A percentile compares a stretch with the other conserved stretches of the same genome.
These are phyloP conservation scores for Penstemon eatonii DNA, from an alignment of 257 asterid species.

Conservation along the genomic window DNA sequence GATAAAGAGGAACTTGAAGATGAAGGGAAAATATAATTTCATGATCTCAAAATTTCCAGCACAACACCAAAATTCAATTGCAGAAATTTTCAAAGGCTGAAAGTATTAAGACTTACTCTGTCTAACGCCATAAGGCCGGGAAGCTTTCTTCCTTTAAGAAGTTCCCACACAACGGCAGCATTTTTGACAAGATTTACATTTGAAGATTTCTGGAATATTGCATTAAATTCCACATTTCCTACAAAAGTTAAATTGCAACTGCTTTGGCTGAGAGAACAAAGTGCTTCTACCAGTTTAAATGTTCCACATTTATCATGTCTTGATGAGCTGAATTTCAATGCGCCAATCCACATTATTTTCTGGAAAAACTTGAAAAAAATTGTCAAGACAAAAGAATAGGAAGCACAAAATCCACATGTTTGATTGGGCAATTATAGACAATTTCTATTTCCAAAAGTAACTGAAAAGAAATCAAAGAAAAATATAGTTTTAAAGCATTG, in stretches of 20 bases:
- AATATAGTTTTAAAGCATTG: conserved; percentile 12
- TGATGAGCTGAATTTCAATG: conserved; percentile 55
- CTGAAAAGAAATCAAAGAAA: background rate
- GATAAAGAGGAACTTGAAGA: conserved; percentile 16
- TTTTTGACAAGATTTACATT: conserved; percentile 42
- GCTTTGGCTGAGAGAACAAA: conserved; percentile 43
- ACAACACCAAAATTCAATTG: no score
- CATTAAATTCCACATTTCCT: conserved; percentile 57
- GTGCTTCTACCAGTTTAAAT: conserved; percentile 52
- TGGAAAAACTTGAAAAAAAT: conserved; percentile 34
- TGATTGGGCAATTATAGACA: background rate
- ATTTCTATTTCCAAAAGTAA: background rate
- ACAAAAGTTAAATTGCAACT: conserved; percentile 56
- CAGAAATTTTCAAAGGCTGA: no score
- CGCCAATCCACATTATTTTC: conserved; percentile 87
- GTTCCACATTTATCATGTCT: conserved; percentile 47
- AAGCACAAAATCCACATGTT: no score
- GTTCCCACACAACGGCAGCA: conserved; percentile 80
- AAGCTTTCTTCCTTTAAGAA: conserved; percentile 86
- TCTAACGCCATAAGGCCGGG: conserved; percentile 93
- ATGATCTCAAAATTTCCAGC: no score
- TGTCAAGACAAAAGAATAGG: conserved; percentile 15
- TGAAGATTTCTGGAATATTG: conserved; percentile 36
- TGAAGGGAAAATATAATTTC: no score
- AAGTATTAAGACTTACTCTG: conserved; percentile 79